phyloP scores from a whole-genome alignment of 2,329 filamentous ascomycete genomes.

The Cladosporium cucumerinum region DNA sequence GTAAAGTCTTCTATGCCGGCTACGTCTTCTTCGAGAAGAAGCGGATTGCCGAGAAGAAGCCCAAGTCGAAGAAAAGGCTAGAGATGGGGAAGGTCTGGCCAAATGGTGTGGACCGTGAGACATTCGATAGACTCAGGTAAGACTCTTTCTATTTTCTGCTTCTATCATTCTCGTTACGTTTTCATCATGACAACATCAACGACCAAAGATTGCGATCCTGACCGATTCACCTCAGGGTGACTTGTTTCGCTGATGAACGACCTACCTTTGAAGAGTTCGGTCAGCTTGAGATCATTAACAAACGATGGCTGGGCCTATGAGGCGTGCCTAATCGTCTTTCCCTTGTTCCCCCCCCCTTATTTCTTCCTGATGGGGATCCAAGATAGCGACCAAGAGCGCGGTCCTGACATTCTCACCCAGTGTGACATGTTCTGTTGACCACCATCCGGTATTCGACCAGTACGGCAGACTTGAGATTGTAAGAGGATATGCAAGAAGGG shows the following conservation, averaged over 20 bases:
- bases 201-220: not conserved
- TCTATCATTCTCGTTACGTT: not conserved
- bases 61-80: constrained; percentile 49
- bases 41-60: constrained; percentile 48
- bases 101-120: constrained; percentile 21
- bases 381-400: not conserved
- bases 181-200: not conserved
- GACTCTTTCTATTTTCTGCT: not conserved
- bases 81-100: constrained; percentile 35
- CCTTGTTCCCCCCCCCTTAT: not conserved
- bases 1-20: constrained; percentile 37
- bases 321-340: not conserved
- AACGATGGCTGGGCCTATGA: not conserved
- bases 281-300: not conserved
- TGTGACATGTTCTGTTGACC: not conserved
- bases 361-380: not conserved
- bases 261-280: constrained; percentile 11
- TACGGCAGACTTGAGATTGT: not conserved
- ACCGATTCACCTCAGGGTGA: constrained; percentile 11
- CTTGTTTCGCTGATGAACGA: not conserved
- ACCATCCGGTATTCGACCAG: not conserved
- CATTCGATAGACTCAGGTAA: constrained; percentile 5
- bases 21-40: constrained; percentile 56
- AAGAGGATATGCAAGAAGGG: not conserved
- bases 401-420: not conserved